Conservation (phyloP, 495 filamentous ascomycete species). For the Podospora appendiculata region DNA sequence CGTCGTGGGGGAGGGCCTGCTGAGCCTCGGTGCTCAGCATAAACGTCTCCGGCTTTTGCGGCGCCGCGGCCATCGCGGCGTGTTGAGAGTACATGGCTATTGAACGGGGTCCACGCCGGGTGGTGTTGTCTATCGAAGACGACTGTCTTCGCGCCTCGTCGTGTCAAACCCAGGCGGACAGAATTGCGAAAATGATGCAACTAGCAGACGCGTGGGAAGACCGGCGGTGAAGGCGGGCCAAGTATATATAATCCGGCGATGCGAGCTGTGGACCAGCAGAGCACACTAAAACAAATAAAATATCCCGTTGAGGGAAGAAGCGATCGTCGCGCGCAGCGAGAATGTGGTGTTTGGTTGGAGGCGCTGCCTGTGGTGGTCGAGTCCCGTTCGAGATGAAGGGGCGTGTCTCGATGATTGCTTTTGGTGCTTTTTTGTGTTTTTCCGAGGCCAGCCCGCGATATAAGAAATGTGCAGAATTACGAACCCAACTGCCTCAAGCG, state of each 20-base stretch:
- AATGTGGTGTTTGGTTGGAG: constrained; percentile 5
- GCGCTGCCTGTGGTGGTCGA: constrained; percentile 21
- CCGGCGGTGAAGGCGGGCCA: too few species aligned
- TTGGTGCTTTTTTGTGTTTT: constrained; percentile 9
- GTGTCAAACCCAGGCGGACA: too few species aligned
- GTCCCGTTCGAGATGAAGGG: neutral
- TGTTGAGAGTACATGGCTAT: constrained; percentile 44
- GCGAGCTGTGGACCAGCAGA: too few species aligned
- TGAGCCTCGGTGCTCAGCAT: constrained; percentile 96
- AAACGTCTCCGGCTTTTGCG: constrained; percentile 94
- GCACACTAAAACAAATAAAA: neutral
- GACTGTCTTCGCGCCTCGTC: neutral
- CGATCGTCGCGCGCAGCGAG: constrained; percentile 5
- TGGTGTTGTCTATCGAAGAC: constrained; percentile 2
- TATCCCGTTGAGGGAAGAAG: constrained; percentile 5
- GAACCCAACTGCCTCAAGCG: constrained; percentile 24
- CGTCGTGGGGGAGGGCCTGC: constrained; percentile 90
- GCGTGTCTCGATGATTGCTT: constrained; percentile 2
- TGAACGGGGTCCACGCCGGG: too few species aligned
- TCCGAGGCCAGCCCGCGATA: constrained; percentile 31
- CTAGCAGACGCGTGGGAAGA: too few species aligned
- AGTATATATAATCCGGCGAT: too few species aligned
- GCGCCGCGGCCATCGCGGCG: constrained; percentile 38
- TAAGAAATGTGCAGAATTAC: constrained; percentile 14
- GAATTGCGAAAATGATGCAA: too few species aligned